Percentiles rank a stretch among this genome's conserved stretches.
These are phyloP conservation scores for Mrakiaceae sp. DNA, from an alignment of 1,284 basidiomycete species.

Conservation along the genomic window DNA sequence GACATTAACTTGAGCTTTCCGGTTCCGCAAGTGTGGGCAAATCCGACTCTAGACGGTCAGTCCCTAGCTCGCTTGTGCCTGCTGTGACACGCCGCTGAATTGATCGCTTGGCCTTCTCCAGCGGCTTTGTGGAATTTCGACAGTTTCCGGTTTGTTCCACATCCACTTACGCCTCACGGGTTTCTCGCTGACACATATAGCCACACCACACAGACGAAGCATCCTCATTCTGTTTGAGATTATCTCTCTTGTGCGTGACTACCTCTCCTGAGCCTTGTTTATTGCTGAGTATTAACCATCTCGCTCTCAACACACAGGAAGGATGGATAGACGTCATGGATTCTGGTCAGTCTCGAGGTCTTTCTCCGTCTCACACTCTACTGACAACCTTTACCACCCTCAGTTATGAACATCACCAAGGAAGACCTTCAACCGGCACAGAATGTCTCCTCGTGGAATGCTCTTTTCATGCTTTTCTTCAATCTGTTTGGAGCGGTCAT, in stretches of 20 bases:
- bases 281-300: not conserved
- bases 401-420: conserved; percentile 63
- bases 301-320: conserved; percentile 36
- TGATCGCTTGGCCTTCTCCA: conserved; percentile 24
- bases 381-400: not conserved
- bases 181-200: not conserved
- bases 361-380: not conserved
- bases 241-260: conserved; percentile 54
- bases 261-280: not conserved
- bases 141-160: conserved; percentile 49
- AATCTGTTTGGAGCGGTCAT: conserved; percentile 78
- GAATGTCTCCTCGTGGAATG: conserved; percentile 66
- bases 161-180: no score
- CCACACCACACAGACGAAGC: conserved; percentile 24
- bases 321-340: conserved; percentile 92
- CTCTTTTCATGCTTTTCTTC: conserved; percentile 87
- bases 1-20: conserved; percentile 52
- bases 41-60: conserved; percentile 44
- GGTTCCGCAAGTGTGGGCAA: conserved; percentile 77
- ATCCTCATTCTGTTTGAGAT: conserved; percentile 94
- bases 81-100: not conserved
- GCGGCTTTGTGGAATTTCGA: conserved; percentile 80
- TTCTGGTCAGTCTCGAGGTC: not conserved
- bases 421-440: conserved; percentile 53
- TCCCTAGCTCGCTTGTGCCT: no score